Evolutionary conservation across 768 basidiomycete species (phyloP), one percentile per base, ranked within the genome.

Genomic region (Leucosporidium yakuticum): DNA sequence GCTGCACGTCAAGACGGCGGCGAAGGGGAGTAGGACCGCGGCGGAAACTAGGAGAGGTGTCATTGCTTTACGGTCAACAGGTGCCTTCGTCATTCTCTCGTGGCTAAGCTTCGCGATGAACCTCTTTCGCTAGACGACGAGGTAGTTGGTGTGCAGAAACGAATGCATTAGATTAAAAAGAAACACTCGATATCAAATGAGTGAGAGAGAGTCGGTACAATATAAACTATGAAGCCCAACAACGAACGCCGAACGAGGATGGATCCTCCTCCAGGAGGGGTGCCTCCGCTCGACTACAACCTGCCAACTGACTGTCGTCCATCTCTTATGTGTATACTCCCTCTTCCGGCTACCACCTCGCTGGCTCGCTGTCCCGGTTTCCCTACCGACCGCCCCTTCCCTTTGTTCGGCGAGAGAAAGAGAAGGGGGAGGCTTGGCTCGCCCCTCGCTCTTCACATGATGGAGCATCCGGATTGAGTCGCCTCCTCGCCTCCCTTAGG

Each of bases 401-500:
- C 23, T 51, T 51, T n/a, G 39, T 44, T 36, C 34, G 5, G 5
- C 39, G 39, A 44, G 11, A 8, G 39, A 44, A 44, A 44, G 14
- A 2, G 39, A 15, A 44, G 39, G 39, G 39, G n/a, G n/a, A n/a
- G n/a, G 39, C 39, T 44, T 44, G 6, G 39, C 34, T 19, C 58
- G 32, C 5, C 11, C 17, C 7, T 27, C 44, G n/a, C 2, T 47
- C 39, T n/a, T 32, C 31, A 2, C 29, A 21, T 15, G n/a, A 36
- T 12, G 14, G 56, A 17, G 48, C 47, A 12, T 47, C 58, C 23
- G 8, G 4, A 19, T 27, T 15, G 5, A 27, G n/a, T 23, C 60
- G 47, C 50, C n/a, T 49, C 14, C 17, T 53, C 32, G 60, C 60
- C 50, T 20, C 17, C 68, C 23, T 63, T 64, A n/a, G 71, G 71